phyloP scores from a whole-genome alignment of 495 filamentous ascomycete species.

The Podospora pseudocomata region DNA sequence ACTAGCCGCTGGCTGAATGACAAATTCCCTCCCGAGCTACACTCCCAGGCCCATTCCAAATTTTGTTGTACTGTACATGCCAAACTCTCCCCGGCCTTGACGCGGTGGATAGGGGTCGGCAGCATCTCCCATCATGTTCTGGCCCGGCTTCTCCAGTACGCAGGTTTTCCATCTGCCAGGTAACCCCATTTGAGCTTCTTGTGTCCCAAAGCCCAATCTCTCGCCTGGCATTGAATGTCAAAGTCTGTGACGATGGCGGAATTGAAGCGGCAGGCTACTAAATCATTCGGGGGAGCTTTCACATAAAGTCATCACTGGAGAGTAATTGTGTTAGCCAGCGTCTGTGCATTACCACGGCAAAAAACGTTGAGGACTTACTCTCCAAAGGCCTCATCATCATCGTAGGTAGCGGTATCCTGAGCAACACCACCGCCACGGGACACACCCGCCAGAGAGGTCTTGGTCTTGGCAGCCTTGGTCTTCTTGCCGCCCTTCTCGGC shows the following conservation, averaged over 20 bases:
- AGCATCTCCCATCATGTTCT: background rate
- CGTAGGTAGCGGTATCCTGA: conserved; percentile 71
- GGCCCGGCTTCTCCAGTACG: background rate
- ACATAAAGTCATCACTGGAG: conserved; percentile 51
- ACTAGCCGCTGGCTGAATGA: background rate
- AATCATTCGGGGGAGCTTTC: conserved; percentile 26
- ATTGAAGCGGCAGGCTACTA: background rate
- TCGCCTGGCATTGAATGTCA: background rate
- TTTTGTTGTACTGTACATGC: background rate
- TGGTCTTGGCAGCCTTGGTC: conserved; percentile 90
- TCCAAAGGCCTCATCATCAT: conserved; percentile 63
- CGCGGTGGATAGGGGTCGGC: background rate
- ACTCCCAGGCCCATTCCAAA: background rate
- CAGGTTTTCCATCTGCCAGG: background rate
- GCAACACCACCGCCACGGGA: conserved; percentile 53
- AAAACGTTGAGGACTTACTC: conserved; percentile 54
- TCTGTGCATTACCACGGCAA: background rate
- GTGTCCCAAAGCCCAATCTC: background rate
- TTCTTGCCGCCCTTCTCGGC: conserved; percentile 96
- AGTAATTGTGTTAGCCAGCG: conserved; percentile 20
- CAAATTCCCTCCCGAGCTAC: background rate
- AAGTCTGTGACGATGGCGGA: background rate
- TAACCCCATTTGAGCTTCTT: background rate
- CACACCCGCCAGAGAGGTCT: conserved; percentile 71
- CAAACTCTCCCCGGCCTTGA: background rate